Evolutionary conservation across 1,284 basidiomycete genomes (phyloP).

Genomic region (Rhodotorula glutinis): DNA sequence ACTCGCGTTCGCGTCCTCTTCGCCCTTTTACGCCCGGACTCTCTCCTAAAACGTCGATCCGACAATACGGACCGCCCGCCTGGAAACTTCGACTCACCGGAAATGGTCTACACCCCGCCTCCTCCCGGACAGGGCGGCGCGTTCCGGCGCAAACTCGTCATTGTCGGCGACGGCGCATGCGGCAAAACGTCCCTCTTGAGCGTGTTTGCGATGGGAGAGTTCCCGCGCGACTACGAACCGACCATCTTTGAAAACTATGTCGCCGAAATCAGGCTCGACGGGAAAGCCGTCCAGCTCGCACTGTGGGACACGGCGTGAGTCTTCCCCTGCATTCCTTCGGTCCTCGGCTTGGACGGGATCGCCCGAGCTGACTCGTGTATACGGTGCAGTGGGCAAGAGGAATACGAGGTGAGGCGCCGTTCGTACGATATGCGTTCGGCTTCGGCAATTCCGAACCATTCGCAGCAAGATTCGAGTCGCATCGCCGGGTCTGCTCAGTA

Average conservation of each 20-base stretch:
- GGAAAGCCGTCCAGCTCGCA: conserved; percentile 91
- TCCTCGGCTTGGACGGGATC: background rate
- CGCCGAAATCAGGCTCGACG: conserved; percentile 93
- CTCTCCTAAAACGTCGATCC: too few relatives aligned
- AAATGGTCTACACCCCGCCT: too few relatives aligned
- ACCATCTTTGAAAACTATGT: conserved; percentile 72
- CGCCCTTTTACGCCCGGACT: too few relatives aligned
- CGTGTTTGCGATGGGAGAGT: conserved; percentile 92
- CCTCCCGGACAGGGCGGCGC: conserved; percentile 5
- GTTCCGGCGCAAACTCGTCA: conserved; percentile 28
- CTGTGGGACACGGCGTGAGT: conserved; percentile 96
- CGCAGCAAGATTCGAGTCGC: too few relatives aligned
- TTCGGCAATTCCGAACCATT: background rate
- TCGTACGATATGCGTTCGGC: background rate
- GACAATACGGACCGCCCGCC: too few relatives aligned
- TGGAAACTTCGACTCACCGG: too few relatives aligned
- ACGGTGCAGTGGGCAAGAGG: conserved; percentile 77
- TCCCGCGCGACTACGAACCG: conserved; percentile 57
- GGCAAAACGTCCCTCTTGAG: conserved; percentile 69
- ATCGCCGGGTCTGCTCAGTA: background rate
- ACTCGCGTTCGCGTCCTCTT: too few relatives aligned
- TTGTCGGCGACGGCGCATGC: conserved; percentile 61
- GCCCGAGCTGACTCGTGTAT: background rate
- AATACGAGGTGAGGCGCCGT: conserved; percentile 67
- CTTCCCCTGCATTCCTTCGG: background rate